These are phyloP conservation scores for Raphidocelis subcapitata DNA, from an alignment of 139 green algal species.

Conservation along the genomic window DNA sequence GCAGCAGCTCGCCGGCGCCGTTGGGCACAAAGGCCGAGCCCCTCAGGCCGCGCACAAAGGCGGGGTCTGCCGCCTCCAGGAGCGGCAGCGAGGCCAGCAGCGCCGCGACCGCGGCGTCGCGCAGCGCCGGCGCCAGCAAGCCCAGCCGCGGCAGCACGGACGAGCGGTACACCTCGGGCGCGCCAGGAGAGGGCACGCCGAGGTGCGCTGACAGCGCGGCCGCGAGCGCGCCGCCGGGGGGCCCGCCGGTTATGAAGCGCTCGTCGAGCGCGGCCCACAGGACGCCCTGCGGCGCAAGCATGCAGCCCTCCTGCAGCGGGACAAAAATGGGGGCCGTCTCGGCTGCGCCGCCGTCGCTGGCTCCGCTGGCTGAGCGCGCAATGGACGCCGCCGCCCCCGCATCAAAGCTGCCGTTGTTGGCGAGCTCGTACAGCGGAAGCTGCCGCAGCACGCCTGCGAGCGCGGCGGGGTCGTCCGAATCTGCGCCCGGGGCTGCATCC, in stretches of 20 bases:
- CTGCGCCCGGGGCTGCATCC: not conserved
- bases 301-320: slow-evolving; percentile 3
- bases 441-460: slow-evolving; percentile 7
- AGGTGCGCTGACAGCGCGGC: slow-evolving; percentile 26
- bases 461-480: not conserved
- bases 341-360: no score
- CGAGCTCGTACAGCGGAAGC: slow-evolving; percentile 22
- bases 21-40: slow-evolving; percentile 50
- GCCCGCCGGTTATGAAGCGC: not conserved
- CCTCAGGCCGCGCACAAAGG: slow-evolving; percentile 24
- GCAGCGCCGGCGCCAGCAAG: not conserved
- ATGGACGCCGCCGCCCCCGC: no score
- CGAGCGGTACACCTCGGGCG: slow-evolving; percentile 34
- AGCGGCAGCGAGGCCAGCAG: slow-evolving; percentile 24
- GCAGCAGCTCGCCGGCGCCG: slow-evolving; percentile 32
- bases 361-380: no score
- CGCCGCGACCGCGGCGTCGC: slow-evolving; percentile 25
- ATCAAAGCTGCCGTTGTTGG: slow-evolving; percentile 4
- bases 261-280: not conserved
- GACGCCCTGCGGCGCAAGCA: slow-evolving; percentile 17
- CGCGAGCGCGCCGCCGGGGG: not conserved
- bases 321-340: no score
- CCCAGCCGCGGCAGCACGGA: slow-evolving; percentile 23
- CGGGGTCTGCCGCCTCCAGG: slow-evolving; percentile 32
- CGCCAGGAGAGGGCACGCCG: slow-evolving; percentile 28